Conservation (phyloP, 2,329 filamentous ascomycete genomes). For the Clonostachys rhizophaga region DNA sequence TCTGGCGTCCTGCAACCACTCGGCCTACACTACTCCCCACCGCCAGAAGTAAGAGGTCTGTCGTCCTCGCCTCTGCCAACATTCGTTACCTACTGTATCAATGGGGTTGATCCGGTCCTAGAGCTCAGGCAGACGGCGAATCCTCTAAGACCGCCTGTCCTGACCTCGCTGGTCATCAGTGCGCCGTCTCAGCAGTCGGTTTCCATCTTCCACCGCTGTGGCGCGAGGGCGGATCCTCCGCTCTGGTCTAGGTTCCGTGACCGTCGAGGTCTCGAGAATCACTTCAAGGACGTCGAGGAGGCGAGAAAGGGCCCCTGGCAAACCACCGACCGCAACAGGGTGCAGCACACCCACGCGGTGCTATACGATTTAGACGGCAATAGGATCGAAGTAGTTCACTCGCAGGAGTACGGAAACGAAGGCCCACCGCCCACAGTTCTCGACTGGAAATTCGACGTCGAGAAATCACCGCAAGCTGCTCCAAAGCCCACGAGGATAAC, state of each 20-base stretch:
- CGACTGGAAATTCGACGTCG: constrained; percentile 39
- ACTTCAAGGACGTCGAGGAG: constrained; percentile 1
- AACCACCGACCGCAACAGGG: constrained; percentile 16
- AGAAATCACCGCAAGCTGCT: not conserved
- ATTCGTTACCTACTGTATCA: constrained; percentile 9
- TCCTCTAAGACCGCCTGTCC: constrained; percentile 31
- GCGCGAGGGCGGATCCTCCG: constrained; percentile 55
- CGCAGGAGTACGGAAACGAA: not conserved
- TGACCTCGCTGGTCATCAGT: constrained; percentile 58
- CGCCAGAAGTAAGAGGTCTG: constrained; percentile 1
- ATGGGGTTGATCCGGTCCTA: constrained; percentile 25
- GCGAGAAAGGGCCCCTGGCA: constrained; percentile 18
- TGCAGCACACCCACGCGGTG: constrained; percentile 32
- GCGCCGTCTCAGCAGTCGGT: constrained; percentile 63
- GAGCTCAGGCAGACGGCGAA: constrained; percentile 36
- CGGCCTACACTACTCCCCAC: constrained; percentile 58
- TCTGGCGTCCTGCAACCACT: constrained; percentile 73
- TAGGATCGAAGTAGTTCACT: constrained; percentile 66
- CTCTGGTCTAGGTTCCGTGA: constrained; percentile 22
- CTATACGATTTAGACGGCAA: constrained; percentile 81
- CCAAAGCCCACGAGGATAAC: not conserved
- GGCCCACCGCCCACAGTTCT: constrained; percentile 26
- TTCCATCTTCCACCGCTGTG: constrained; percentile 66
- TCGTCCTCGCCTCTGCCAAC: not conserved
- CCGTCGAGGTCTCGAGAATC: constrained; percentile 1